Base-by-base conservation (phyloP, 208 protist species). In the Leishmania guyanensis region DNA sequence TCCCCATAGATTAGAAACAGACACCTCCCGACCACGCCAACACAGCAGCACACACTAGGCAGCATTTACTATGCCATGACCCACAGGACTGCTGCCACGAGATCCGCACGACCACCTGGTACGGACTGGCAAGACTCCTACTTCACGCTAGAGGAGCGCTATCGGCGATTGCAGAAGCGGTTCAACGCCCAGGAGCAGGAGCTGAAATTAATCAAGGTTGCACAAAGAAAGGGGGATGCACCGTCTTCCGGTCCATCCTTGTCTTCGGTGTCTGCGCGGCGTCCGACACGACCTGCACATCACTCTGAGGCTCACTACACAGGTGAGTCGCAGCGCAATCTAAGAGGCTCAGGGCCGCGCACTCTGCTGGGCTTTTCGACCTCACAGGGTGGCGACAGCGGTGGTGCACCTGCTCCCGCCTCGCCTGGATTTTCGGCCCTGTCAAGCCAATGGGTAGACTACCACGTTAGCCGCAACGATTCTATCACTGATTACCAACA, bases 111-210 rank as follows among this genome's bases (percentile, higher is more conserved):
- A 16, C 88, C 91, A 22, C 91, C 91, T 50, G 89, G 82, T 12
- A 83, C 62, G 29, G 91, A 98, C 76, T 98, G 95, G 95, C 85
- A 96, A 77, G 95, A 97, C 80, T 90, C 89, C 5, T 98, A 92
- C 80, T 92, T 92, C 76, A 79, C 77, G 48, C 88, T 98, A 2
- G 93, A 98, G 39, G 87, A 92, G 78, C 93, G 95, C 6, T 90
- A 96, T 70, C 93, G 92, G 2, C 92, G 92, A 56, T 81, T 96
- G 72, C 95, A 95, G 83, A 83, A 90, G 78, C 68, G 76, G 43
- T 83, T 93, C 48, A 94, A 95, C 65, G 91, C 89, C 65, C 81
- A 88, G 75, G 91, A 97, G 48, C 81, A 95, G 78, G 93, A 96
- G 84, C 80, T 98, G 46, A 95, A 93, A 76, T 78, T 88, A 9